phyloP scores from a whole-genome alignment of 179 eudicot genomes.

The Silene noctiflora region DNA sequence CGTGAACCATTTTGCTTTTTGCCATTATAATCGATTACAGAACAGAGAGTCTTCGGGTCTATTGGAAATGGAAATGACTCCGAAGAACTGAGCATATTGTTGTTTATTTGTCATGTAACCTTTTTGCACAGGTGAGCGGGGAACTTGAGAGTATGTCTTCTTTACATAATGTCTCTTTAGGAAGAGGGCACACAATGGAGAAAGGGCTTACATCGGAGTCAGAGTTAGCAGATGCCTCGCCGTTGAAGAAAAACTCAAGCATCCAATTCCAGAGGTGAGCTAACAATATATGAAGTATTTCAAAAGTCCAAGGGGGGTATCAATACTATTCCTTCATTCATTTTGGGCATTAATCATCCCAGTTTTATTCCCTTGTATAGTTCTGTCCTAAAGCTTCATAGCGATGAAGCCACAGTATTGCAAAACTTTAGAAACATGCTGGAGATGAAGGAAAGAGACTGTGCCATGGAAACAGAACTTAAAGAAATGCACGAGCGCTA shows the following conservation, averaged over 20 bases:
- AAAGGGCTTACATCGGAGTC: constrained; percentile 84
- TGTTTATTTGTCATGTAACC: background rate
- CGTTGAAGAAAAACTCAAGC: constrained; percentile 63
- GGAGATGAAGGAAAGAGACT: constrained; percentile 63
- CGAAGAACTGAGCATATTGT: background rate
- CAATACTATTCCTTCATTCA: constrained; percentile 30
- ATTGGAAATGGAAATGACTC: background rate
- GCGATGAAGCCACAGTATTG: constrained; percentile 78
- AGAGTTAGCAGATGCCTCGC: constrained; percentile 86
- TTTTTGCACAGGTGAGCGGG: constrained; percentile 53
- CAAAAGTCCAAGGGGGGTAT: too few relatives aligned
- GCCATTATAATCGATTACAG: background rate
- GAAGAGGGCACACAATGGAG: constrained; percentile 67
- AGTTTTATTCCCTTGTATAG: constrained; percentile 32
- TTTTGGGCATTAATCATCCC: background rate
- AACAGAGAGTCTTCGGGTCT: background rate
- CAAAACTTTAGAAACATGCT: constrained; percentile 85
- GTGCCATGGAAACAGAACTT: constrained; percentile 61
- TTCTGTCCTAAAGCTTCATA: constrained; percentile 79
- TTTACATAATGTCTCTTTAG: constrained; percentile 45
- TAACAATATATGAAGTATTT: too few relatives aligned
- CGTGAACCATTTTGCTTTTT: background rate
- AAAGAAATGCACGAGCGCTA: constrained; percentile 84
- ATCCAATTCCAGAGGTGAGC: too few relatives aligned
- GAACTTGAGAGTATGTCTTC: constrained; percentile 69